Conservation (phyloP, 78 protist genomes). For the Emiliania huxleyi region DNA sequence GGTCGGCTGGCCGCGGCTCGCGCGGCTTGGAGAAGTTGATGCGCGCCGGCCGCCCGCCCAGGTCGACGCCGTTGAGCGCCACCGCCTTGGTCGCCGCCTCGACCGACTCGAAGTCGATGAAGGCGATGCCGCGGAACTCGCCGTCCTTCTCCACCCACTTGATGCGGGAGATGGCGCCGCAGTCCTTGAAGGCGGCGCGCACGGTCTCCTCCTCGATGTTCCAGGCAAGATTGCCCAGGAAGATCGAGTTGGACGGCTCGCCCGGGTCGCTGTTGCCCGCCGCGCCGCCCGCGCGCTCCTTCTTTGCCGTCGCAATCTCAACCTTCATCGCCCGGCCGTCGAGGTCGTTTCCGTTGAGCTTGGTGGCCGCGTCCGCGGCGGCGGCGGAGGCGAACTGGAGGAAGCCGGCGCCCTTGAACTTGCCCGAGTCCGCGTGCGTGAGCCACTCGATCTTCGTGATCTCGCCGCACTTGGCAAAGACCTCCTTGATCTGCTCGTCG, state of each 20-base stretch:
- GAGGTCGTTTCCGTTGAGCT: background rate
- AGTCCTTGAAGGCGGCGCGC: background rate
- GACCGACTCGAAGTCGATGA: background rate
- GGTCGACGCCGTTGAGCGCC: background rate
- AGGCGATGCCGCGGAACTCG: background rate
- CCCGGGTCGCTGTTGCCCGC: background rate
- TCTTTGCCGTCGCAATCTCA: background rate
- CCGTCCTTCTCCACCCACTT: background rate
- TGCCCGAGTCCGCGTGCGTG: background rate
- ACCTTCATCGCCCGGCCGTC: background rate
- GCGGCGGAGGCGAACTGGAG: too few species aligned
- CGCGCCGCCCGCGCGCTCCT: background rate
- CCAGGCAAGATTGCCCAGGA: background rate
- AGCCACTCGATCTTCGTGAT: background rate
- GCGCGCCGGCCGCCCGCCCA: background rate
- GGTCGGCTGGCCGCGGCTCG: background rate
- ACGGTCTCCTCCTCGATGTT: background rate
- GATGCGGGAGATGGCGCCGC: background rate
- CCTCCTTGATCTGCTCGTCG: background rate
- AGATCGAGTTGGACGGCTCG: background rate
- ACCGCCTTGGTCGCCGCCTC: too few species aligned
- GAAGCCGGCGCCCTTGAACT: background rate
- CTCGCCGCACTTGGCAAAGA: background rate
- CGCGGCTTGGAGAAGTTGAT: background rate
- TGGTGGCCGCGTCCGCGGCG: too few species aligned